Evolutionary conservation across 768 basidiomycete genomes (phyloP).

Genomic region (Agaricus blazei): DNA sequence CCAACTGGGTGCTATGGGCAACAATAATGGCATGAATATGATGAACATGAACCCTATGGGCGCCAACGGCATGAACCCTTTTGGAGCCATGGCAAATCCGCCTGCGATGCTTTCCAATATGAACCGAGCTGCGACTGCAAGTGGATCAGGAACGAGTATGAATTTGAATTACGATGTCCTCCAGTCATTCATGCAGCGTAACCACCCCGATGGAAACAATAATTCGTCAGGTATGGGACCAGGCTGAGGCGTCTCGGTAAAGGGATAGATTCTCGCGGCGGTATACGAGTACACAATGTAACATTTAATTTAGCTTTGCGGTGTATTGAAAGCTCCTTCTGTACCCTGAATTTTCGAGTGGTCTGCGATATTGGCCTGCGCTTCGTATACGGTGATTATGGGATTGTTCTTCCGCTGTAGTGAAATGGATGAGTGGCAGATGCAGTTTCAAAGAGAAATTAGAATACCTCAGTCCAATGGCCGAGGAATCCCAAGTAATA

Average conservation of each 20-base stretch:
- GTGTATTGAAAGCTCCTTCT: conserved; percentile 49
- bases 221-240: conserved; percentile 7
- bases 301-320: conserved; percentile 14
- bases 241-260: neutral
- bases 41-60: conserved; percentile 10
- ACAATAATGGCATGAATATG: conserved; percentile 7
- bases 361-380: conserved; percentile 83
- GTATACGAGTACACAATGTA: neutral
- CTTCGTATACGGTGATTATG: conserved; percentile 82
- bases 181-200: conserved; percentile 39
- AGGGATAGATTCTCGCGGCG: neutral
- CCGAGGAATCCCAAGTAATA: conserved; percentile 88
- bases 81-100: conserved; percentile 3
- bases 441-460: neutral
- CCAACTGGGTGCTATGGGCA: conserved; percentile 1
- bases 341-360: conserved; percentile 85
- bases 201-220: conserved; percentile 17
- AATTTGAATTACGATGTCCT: conserved; percentile 35
- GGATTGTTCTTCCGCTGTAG: conserved; percentile 70
- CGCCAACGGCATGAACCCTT: neutral
- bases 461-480: conserved; percentile 67
- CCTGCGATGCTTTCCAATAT: conserved; percentile 4
- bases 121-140: conserved; percentile 12
- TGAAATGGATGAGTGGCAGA: conserved; percentile 2
- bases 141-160: conserved; percentile 15